phyloP scores from a whole-genome alignment of 306 rosid genomes.

The Abrus pulchellus region DNA sequence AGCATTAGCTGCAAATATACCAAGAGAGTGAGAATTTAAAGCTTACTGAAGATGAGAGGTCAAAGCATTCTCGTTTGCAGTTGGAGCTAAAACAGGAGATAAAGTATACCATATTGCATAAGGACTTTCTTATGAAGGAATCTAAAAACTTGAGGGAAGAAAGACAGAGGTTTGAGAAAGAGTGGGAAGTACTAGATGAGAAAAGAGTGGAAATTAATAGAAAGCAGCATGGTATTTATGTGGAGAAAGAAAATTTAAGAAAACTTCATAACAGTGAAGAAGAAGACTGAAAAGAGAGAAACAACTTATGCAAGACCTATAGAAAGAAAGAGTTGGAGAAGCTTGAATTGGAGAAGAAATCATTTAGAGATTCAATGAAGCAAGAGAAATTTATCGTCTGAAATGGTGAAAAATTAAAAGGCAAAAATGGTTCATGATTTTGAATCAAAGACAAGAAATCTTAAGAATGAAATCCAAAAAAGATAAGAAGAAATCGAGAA shows the following conservation, averaged over 20 bases:
- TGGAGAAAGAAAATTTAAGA: slow-evolving; percentile 70
- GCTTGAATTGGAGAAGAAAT: slow-evolving; percentile 79
- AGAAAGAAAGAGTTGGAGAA: slow-evolving; percentile 69
- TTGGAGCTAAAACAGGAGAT: slow-evolving; percentile 80
- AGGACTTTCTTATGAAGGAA: slow-evolving; percentile 66
- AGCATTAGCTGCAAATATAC: slow-evolving; percentile 64
- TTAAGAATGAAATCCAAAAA: slow-evolving; percentile 69
- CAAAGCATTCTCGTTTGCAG: slow-evolving; percentile 72
- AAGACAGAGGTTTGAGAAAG: slow-evolving; percentile 83
- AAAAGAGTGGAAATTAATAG: slow-evolving; percentile 65
- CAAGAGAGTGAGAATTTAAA: slow-evolving; percentile 71
- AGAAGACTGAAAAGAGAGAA: slow-evolving; percentile 74
- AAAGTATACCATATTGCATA: slow-evolving; percentile 68
- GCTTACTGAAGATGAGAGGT: slow-evolving; percentile 74
- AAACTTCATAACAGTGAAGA: slow-evolving; percentile 63
- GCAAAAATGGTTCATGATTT: slow-evolving; percentile 68
- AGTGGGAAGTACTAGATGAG: slow-evolving; percentile 86
- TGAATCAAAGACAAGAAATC: slow-evolving; percentile 68
- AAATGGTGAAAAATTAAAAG: slow-evolving; percentile 64
- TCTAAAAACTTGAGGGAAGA: slow-evolving; percentile 76
- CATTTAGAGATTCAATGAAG: slow-evolving; percentile 66
- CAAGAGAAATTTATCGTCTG: slow-evolving; percentile 70
- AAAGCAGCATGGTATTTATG: slow-evolving; percentile 60
- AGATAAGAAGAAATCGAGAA: slow-evolving; percentile 68
- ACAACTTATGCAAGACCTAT: slow-evolving; percentile 58